Evolutionary conservation across 169 alveolate species (phyloP).

Genomic region (Plasmodium berghei): DNA sequence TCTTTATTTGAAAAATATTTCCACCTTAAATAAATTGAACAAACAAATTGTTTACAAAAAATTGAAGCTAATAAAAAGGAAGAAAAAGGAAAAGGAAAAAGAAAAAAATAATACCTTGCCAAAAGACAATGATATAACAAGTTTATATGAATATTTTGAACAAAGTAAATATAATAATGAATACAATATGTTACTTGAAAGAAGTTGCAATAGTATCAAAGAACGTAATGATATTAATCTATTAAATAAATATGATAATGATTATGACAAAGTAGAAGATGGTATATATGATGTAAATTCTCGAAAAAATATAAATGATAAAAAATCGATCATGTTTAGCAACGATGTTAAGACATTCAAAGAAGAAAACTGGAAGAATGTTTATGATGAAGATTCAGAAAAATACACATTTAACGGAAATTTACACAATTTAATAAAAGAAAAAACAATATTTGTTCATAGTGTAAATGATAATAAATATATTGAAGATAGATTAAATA

Average conservation of each 20-base stretch:
- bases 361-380: not conserved
- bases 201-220: too few relatives aligned
- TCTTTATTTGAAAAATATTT: slow-evolving; percentile 15
- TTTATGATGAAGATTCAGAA: not conserved
- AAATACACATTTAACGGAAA: slow-evolving; percentile 2
- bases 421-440: slow-evolving; percentile 31
- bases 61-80: not conserved
- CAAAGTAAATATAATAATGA: too few relatives aligned
- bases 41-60: slow-evolving; percentile 12
- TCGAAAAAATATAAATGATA: not conserved
- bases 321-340: not conserved
- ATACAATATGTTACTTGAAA: too few relatives aligned
- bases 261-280: not conserved
- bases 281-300: not conserved
- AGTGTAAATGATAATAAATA: slow-evolving; percentile 23
- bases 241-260: not conserved
- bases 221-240: too few relatives aligned
- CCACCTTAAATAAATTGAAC: slow-evolving; percentile 7
- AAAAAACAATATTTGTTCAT: slow-evolving; percentile 18
- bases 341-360: not conserved
- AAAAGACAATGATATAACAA: not conserved
- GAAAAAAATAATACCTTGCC: not conserved
- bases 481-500: slow-evolving; percentile 11
- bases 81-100: not conserved
- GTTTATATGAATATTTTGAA: not conserved